Percentiles rank a stretch among this genome's conserved stretches.
Evolutionary conservation across 2,329 filamentous ascomycete species (phyloP).

Genomic region (Ilyonectria robusta): DNA sequence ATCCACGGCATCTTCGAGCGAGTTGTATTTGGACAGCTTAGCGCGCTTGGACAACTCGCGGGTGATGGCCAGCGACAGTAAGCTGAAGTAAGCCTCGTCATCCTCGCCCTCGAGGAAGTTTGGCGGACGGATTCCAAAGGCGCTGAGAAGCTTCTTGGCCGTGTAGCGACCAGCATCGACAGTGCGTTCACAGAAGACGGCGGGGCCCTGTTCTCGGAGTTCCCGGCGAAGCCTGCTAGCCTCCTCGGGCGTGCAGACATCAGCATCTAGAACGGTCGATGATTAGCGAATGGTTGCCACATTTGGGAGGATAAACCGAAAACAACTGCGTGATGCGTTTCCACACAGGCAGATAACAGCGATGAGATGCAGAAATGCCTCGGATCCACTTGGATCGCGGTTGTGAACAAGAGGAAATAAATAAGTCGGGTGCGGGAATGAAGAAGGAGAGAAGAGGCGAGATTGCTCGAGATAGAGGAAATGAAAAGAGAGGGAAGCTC

Average conservation of each 20-base stretch:
- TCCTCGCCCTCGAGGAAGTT: conserved; percentile 76
- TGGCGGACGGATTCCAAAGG: conserved; percentile 84
- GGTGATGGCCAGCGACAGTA: conserved; percentile 83
- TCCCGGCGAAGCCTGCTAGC: conserved; percentile 77
- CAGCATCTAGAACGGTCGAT: conserved; percentile 53
- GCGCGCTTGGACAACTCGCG: conserved; percentile 86
- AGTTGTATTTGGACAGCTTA: conserved; percentile 86
- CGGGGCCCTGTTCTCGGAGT: conserved; percentile 82
- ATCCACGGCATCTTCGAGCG: conserved; percentile 86
- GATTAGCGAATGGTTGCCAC: conserved; percentile 26
- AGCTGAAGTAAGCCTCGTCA: conserved; percentile 81
- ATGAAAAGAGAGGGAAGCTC: conserved; percentile 46
- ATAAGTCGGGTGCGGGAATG: conserved; percentile 3
- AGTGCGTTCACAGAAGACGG: conserved; percentile 81
- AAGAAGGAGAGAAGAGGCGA: conserved; percentile 27
- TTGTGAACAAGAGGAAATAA: conserved; percentile 15
- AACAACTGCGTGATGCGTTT: conserved; percentile 8
- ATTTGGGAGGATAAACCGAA: conserved; percentile 4
- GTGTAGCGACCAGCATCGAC: conserved; percentile 78
- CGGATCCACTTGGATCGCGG: conserved; percentile 26
- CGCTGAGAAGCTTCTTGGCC: conserved; percentile 87
- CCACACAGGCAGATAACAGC: conserved; percentile 2
- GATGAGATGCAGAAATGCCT: conserved; percentile 23
- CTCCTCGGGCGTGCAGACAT: conserved; percentile 77
- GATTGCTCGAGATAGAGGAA: conserved; percentile 15